Conservation (phyloP, 2,329 filamentous ascomycete species). For the Aspergillus spinulosporus region DNA sequence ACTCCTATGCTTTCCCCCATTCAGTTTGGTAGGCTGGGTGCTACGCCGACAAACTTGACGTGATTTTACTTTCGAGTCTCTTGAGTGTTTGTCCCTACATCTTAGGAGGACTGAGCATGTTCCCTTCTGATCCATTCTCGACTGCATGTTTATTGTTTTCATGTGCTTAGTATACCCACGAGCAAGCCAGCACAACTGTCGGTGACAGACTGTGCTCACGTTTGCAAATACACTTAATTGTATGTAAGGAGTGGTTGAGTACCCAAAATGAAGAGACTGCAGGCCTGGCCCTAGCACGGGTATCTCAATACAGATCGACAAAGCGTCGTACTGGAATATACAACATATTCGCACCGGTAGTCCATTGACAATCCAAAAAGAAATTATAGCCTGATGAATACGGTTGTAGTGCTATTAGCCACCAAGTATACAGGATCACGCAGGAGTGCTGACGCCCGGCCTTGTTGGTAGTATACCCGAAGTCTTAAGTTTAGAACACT, state of each 20-base stretch:
- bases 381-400: no score
- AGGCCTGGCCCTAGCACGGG: neutral
- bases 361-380: no score
- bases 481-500: neutral
- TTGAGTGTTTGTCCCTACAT: constrained; percentile 5
- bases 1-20: constrained; percentile 13
- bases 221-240: neutral
- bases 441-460: neutral
- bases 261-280: constrained; percentile 2
- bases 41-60: no score
- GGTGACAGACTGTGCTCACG: neutral
- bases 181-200: neutral
- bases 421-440: constrained; percentile 8
- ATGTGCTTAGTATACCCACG: constrained; percentile 11
- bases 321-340: no score
- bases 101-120: neutral
- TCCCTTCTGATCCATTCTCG: neutral
- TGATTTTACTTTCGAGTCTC: neutral
- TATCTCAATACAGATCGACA: neutral
- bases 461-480: neutral
- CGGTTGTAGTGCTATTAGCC: neutral
- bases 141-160: constrained; percentile 4
- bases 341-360: neutral
- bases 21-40: neutral
- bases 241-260: neutral